phyloP scores from a whole-genome alignment of 2,329 filamentous ascomycete species.

The Simplicillium sp. region DNA sequence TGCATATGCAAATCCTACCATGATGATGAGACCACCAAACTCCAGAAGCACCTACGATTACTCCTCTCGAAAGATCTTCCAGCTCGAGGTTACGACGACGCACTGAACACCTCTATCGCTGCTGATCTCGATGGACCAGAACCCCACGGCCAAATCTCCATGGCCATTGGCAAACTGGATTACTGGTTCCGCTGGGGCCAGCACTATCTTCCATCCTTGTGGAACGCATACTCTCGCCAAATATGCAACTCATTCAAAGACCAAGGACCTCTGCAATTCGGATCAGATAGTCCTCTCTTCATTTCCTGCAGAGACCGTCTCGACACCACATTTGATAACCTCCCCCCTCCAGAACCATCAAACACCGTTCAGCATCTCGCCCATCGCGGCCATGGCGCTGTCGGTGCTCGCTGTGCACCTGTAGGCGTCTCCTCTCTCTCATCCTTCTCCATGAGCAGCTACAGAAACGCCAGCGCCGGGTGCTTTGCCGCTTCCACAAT shows the following conservation, averaged over 20 bases:
- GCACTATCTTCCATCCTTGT: slow-evolving; percentile 48
- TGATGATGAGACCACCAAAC: too few relatives aligned
- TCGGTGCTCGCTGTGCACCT: slow-evolving; percentile 1
- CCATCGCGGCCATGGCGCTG: too few relatives aligned
- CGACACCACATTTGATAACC: slow-evolving; percentile 36
- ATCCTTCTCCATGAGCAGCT: slow-evolving; percentile 29
- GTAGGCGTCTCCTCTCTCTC: slow-evolving; percentile 10
- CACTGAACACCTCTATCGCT: slow-evolving; percentile 34
- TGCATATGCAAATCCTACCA: too few relatives aligned
- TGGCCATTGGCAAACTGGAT: slow-evolving; percentile 28
- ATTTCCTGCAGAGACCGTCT: slow-evolving; percentile 36
- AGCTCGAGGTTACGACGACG: slow-evolving; percentile 22
- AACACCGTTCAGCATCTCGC: too few relatives aligned
- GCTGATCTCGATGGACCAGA: slow-evolving; percentile 34
- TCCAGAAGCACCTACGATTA: slow-evolving; percentile 9
- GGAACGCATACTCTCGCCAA: slow-evolving; percentile 46
- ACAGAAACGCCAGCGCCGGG: slow-evolving; percentile 28
- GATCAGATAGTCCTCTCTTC: slow-evolving; percentile 41
- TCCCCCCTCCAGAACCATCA: slow-evolving; percentile 33
- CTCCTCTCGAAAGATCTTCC: slow-evolving; percentile 27
- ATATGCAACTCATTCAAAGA: slow-evolving; percentile 56
- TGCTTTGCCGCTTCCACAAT: slow-evolving; percentile 44
- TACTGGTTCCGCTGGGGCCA: slow-evolving; percentile 43
- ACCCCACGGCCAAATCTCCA: slow-evolving; percentile 37
- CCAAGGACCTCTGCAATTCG: slow-evolving; percentile 45